These are phyloP conservation scores for Sclerotinia trifoliorum DNA, from an alignment of 2,329 filamentous ascomycete genomes.

Conservation along the genomic window DNA sequence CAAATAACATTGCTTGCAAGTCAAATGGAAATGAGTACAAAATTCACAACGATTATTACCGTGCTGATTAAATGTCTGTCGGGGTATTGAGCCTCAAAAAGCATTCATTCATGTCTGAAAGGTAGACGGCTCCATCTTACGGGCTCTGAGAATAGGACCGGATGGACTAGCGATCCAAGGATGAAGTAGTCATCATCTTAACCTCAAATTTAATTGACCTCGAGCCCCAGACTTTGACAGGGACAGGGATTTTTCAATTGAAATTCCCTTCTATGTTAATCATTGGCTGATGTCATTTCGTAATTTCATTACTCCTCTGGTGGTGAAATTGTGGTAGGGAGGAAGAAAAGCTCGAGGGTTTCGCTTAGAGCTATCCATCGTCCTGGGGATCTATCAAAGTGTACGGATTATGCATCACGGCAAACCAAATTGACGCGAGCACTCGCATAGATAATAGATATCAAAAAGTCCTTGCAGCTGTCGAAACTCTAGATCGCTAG, in stretches of 20 bases:
- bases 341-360: neutral
- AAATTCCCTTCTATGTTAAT: slow-evolving; percentile 11
- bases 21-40: neutral
- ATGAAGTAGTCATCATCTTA: slow-evolving; percentile 19
- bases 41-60: neutral
- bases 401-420: neutral
- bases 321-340: neutral
- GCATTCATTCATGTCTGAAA: neutral
- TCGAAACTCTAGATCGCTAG: slow-evolving; percentile 17
- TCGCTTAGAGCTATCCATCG: neutral
- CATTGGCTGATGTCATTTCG: neutral
- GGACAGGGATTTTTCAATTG: slow-evolving; percentile 15
- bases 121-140: neutral
- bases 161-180: slow-evolving; percentile 9
- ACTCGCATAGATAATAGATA: neutral
- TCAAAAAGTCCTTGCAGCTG: slow-evolving; percentile 7
- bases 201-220: slow-evolving; percentile 13
- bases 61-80: slow-evolving; percentile 2
- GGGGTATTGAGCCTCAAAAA: neutral
- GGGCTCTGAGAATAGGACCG: slow-evolving; percentile 3
- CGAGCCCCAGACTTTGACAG: slow-evolving; percentile 1
- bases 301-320: slow-evolving; percentile 12
- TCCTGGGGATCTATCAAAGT: neutral
- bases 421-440: slow-evolving; percentile 8
- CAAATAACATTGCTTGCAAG: neutral